Conservation (phyloP, 2,329 filamentous ascomycete species). For the Verticillium longisporum region DNA sequence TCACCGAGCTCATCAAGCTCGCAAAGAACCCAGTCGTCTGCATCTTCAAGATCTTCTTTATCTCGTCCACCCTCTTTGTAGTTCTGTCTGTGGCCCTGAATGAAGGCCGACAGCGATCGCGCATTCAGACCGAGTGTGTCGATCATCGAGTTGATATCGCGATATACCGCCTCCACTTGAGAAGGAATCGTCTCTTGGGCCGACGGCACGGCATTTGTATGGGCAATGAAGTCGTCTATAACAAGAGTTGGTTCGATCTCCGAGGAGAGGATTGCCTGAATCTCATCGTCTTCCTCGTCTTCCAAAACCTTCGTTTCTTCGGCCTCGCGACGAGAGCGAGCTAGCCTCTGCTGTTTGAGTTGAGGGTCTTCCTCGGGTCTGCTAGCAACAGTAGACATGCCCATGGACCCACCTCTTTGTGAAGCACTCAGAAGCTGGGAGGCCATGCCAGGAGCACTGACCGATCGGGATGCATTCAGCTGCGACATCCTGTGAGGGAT, state of each 20-base stretch:
- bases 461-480: conserved; percentile 46
- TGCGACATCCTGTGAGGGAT: conserved; percentile 42
- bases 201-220: conserved; percentile 45
- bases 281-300: conserved; percentile 64
- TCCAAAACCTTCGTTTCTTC: conserved; percentile 51
- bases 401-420: conserved; percentile 28
- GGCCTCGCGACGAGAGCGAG: conserved; percentile 47
- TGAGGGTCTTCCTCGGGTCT: conserved; percentile 38
- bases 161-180: conserved; percentile 62
- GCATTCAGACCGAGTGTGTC: conserved; percentile 84
- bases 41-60: conserved; percentile 61
- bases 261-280: conserved; percentile 56
- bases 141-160: conserved; percentile 89
- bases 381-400: conserved; percentile 31
- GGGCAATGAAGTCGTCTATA: conserved; percentile 62
- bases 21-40: conserved; percentile 65
- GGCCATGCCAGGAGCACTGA: conserved; percentile 54
- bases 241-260: conserved; percentile 53
- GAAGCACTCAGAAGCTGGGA: conserved; percentile 41
- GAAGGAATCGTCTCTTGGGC: conserved; percentile 52
- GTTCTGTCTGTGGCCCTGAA: conserved; percentile 59
- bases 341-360: conserved; percentile 41
- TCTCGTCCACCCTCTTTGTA: conserved; percentile 47
- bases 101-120: conserved; percentile 56
- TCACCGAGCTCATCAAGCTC: conserved; percentile 65